Evolutionary conservation across 1,139 yeast species (phyloP), one percentile per base, ranked within the genome.

Genomic region (Kodamaea derodonti): DNA sequence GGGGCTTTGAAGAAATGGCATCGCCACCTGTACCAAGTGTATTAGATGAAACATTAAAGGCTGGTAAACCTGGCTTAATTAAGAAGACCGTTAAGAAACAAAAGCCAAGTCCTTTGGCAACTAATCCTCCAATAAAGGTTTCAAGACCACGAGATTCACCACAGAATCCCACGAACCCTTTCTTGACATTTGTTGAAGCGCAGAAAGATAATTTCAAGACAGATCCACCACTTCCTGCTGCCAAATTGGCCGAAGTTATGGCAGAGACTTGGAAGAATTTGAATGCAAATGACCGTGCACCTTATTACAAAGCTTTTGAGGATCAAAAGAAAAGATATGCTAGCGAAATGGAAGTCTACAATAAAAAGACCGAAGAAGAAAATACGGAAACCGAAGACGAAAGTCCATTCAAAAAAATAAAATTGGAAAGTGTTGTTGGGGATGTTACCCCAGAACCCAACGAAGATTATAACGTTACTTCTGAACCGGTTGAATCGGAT

Each of bases 111-210:
- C 39, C 44, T 0, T 34, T 37, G 20, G 37, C 43, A 15, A 24
- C 32, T 11, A 28, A 34, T 8, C 17, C 33, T 32, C 56, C 53
- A 40, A 49, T 47, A 29, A 61, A 56, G 40, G 52, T 53, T 28
- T 60, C 47, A 35, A 64, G 65, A 41, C 53, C 65, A 18, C 74
- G 88, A 49, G 95, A 85, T 55, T 95, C 95, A 3, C 96, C 97
- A 12, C 85, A 85, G 49, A 72, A 95, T 48, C 95, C 96, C 12
- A 84, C 95, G 4, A 88, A 88, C 57, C 95, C 96, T 8, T 87
- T 88, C 52, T 67, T 87, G 43, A 75, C 86, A 35, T 88, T 84
- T 54, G 88, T 97, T 61, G 97, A 88, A 41, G 64, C 77, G 62
- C 94, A 86, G 52, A 84, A 86, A 57, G 95, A 85, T 35, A 69